Evolutionary conservation across 352 stramenopile species (phyloP).

Genomic region (Phytopythium kandeliae): DNA sequence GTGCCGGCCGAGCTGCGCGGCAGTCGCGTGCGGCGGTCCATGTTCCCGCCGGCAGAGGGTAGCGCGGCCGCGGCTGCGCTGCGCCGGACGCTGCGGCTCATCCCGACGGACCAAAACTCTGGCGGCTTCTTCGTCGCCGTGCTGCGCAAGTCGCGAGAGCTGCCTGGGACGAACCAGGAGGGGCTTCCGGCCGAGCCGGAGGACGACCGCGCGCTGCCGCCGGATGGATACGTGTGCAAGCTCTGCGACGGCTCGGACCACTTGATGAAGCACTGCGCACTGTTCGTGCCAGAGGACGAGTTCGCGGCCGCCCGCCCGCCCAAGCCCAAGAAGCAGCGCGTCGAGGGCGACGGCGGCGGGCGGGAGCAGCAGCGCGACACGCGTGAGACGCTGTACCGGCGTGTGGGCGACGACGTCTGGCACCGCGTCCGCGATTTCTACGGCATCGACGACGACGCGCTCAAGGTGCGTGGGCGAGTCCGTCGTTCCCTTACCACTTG

Average conservation of each 20-base stretch:
- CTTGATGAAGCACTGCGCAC: slow-evolving; percentile 67
- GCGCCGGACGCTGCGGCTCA: slow-evolving; percentile 90
- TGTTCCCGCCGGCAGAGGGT: slow-evolving; percentile 72
- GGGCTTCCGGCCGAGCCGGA: slow-evolving; percentile 40
- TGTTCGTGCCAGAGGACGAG: slow-evolving; percentile 49
- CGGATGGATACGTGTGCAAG: slow-evolving; percentile 73
- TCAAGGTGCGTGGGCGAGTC: slow-evolving; percentile 29
- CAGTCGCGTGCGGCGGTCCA: slow-evolving; percentile 60
- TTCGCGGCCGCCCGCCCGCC: slow-evolving; percentile 25
- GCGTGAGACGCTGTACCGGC: slow-evolving; percentile 69
- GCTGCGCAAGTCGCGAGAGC: slow-evolving; percentile 77
- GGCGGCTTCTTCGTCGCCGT: slow-evolving; percentile 99
- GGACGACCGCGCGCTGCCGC: slow-evolving; percentile 34
- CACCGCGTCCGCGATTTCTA: slow-evolving; percentile 54
- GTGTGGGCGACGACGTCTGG: slow-evolving; percentile 60
- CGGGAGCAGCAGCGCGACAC: slow-evolving; percentile 49
- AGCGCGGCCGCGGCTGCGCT: slow-evolving; percentile 38
- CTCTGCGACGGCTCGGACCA: slow-evolving; percentile 57
- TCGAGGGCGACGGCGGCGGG: slow-evolving; percentile 8
- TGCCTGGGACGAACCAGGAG: slow-evolving; percentile 50
- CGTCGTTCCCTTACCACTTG: too few relatives aligned
- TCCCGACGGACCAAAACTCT: slow-evolving; percentile 97
- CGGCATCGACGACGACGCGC: slow-evolving; percentile 34
- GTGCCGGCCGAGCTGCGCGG: slow-evolving; percentile 59
- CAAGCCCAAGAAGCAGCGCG: slow-evolving; percentile 48